Percentiles rank a stretch among this genome's conserved stretches.
phyloP scores from a whole-genome alignment of 306 rosid genomes.

The Fagus crenata region DNA sequence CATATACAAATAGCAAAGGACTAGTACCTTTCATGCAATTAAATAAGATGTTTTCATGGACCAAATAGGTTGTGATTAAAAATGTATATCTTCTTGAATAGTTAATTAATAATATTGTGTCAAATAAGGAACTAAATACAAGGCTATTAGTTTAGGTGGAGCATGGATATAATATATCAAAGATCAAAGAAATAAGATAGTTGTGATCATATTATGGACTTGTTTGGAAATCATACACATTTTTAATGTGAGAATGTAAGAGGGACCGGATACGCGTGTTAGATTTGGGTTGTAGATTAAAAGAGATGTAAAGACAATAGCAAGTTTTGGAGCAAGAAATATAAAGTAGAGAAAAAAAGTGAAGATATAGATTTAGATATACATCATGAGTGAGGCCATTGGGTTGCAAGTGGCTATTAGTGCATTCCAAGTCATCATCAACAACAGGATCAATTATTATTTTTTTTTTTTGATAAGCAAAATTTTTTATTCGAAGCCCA shows the following conservation, averaged over 20 bases:
- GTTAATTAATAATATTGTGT: background rate
- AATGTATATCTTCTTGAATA: background rate
- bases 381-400: background rate
- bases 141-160: constrained; percentile 26
- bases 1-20: constrained; percentile 18
- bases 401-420: background rate
- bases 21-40: background rate
- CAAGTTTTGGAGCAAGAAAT: background rate
- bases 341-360: background rate
- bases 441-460: too few species aligned
- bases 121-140: constrained; percentile 21
- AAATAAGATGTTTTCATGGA: too few species aligned
- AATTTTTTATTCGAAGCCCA: too few species aligned
- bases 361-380: background rate
- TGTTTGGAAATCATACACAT: background rate
- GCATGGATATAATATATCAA: constrained; percentile 33
- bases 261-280: too few species aligned
- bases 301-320: background rate
- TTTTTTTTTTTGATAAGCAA: too few species aligned
- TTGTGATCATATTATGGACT: constrained; percentile 17
- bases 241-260: background rate
- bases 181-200: constrained; percentile 13
- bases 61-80: too few species aligned
- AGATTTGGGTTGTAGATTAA: background rate
- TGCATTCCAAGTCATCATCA: background rate